These are phyloP conservation scores for Trichoderma guizhouense DNA, from an alignment of 2,329 filamentous ascomycete genomes.

Conservation along the genomic window DNA sequence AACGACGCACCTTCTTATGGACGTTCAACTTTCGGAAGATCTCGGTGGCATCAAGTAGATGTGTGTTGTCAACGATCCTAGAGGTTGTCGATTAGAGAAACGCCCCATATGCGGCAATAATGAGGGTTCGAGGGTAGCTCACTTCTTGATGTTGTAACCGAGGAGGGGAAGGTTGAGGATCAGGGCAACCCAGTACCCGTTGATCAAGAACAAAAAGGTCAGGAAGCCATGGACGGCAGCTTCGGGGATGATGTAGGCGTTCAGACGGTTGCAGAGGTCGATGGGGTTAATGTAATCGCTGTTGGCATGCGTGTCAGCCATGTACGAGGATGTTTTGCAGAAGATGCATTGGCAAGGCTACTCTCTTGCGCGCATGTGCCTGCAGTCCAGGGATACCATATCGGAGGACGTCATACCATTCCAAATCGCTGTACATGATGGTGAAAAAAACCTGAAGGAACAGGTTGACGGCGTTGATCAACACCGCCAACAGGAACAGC, in stretches of 20 bases:
- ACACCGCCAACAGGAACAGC: constrained; percentile 95
- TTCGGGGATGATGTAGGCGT: constrained; percentile 99
- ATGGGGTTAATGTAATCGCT: constrained; percentile 99
- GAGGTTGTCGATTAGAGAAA: constrained; percentile 23
- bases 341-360: constrained; percentile 16
- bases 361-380: not conserved
- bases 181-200: constrained; percentile 96
- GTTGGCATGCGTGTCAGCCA: constrained; percentile 3
- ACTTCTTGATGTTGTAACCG: constrained; percentile 98
- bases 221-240: constrained; percentile 95
- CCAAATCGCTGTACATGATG: constrained; percentile 99
- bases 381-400: not conserved
- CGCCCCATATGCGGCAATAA: not conserved
- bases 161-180: constrained; percentile 89
- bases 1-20: constrained; percentile 79
- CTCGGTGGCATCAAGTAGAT: constrained; percentile 94
- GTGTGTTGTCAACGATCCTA: constrained; percentile 95
- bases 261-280: constrained; percentile 99
- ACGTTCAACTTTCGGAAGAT: constrained; percentile 99
- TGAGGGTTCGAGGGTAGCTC: constrained; percentile 39
- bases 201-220: constrained; percentile 94
- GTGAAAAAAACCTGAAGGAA: constrained; percentile 99
- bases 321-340: not conserved
- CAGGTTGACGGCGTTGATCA: constrained; percentile 99
- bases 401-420: constrained; percentile 68